Conservation (phyloP, 176 grass and related monocot species). For the maize (Zea mays) region DNA sequence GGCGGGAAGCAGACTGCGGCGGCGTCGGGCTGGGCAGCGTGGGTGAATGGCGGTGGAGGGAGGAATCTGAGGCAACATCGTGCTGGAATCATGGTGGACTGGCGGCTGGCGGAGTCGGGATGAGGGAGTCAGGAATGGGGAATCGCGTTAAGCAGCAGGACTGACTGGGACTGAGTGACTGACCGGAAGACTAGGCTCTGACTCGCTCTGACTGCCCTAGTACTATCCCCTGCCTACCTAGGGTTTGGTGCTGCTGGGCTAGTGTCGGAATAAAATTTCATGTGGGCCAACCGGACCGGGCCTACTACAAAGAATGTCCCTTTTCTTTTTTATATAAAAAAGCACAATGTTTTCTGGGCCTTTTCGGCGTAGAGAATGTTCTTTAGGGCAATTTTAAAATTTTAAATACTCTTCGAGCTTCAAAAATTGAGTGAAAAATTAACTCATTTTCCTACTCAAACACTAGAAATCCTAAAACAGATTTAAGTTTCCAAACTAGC, state of each 20-base stretch:
- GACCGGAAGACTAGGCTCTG: not conserved
- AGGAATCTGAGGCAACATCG: not conserved
- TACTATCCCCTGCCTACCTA: not conserved
- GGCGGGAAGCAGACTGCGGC: not conserved
- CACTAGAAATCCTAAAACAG: too few relatives aligned
- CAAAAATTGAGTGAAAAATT: too few relatives aligned
- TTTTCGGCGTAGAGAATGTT: not conserved
- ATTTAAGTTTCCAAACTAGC: too few relatives aligned
- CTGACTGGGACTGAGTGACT: not conserved
- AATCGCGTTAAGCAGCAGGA: not conserved
- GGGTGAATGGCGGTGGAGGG: not conserved
- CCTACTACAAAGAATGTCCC: not conserved
- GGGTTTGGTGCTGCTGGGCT: not conserved
- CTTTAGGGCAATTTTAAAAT: not conserved
- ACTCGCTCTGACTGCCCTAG: not conserved
- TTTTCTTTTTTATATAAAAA: not conserved
- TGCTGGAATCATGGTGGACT: not conserved
- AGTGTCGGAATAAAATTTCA: not conserved
- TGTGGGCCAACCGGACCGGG: not conserved
- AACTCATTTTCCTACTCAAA: too few relatives aligned
- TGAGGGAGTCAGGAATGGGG: not conserved
- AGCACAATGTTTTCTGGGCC: not conserved
- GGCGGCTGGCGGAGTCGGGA: not conserved
- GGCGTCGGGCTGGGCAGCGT: not conserved
- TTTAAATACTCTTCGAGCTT: too few relatives aligned